Evolutionary conservation across 805 yeast species (phyloP), one percentile per base, ranked within the genome.

Genomic region (Ogataea ramenticola): DNA sequence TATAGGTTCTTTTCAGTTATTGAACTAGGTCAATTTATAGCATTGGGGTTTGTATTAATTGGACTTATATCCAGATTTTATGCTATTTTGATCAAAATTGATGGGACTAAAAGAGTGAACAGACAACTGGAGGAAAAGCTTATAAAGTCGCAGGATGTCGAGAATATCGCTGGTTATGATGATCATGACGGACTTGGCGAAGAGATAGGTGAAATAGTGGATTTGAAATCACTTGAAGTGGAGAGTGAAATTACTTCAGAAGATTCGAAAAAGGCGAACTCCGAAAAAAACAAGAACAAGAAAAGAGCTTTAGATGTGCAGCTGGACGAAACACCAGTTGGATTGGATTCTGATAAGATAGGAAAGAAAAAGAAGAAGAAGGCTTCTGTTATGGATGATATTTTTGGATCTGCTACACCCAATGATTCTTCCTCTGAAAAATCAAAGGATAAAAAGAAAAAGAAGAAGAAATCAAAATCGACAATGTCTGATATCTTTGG

Each of bases 401-500:
- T 21, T 14, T 41, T 44, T 37, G 46, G 41, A 14, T 29, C 22
- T 20, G 7, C 21, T 11, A 17, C n/a, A n/a, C n/a, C n/a, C n/a
- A n/a, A n/a, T n/a, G n/a, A n/a, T n/a, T n/a, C 21, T 27, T 20
- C 17, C 15, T 43, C 42, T n/a, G 29, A 40, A 19, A 43, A 43
- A 19, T 40, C 33, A 20, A 37, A 30, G 20, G 62, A 55, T 46
- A 65, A 62, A 22, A 36, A 24, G 22, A 63, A 56, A 47, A 66
- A 63, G 54, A 71, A 71, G 46, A 72, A 70, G 57, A 77, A 71
- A 56, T 60, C 63, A 42, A 74, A 65, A 47, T 71, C 72, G 39
- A 82, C 80, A 11, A 86, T 86, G 44, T 93, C 85, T 60, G 86
- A 79, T 53, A 86, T 86, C 15, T 86, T 86, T 62, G 88, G 87